Evolutionary conservation across 1,284 basidiomycete species (phyloP), one percentile per base, ranked within the genome.

Genomic region (Calocybe gambosa): DNA sequence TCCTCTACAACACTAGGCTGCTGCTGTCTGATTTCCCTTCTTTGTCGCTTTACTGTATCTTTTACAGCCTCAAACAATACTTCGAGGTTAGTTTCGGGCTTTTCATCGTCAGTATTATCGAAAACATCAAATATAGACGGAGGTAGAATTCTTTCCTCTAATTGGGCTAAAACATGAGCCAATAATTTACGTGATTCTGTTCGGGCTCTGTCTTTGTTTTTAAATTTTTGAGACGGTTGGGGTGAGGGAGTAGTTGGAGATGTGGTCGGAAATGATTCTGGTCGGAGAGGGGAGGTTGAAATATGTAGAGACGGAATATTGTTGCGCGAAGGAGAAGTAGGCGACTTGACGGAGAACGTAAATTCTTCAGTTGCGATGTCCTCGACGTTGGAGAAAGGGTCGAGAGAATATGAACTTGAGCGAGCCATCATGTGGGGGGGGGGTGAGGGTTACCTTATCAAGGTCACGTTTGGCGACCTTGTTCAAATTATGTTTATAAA

Each of bases 131-230:
- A 70, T 26, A 76, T 62, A 0, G 75, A 59, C 3, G 77, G 74
- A 36, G 84, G 77, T 49, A 70, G 69, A 2, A 64, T 63, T 50
- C 84, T 70, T 45, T 64, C 65, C 38, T 73, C 71, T 23, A 87
- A 68, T 53, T 83, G 78, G 33, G 50, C 64, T 13, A 85, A 63
- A 25, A 82, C 67, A 58, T 81, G 77, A 0, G 71, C 69, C 7
- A 84, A 64, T 23, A 82, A 65, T 57, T 84, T 83, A 34, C 75
- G 70, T 6, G 76, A 75, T 60, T 82, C 82, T 45, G 72, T 72
- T 20, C 66, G 66, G 20, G 74, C 73, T 52, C 69, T 66, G 43
- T 60, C 62, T 21, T 59, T 62, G 8, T 64, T 63, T 25, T 68
- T 58, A 34, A 51, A 49, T 41, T 47, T 50, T 23, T 43, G 45